phyloP scores from a whole-genome alignment of 2,329 filamentous ascomycete genomes.

The Peltaster fructicola region DNA sequence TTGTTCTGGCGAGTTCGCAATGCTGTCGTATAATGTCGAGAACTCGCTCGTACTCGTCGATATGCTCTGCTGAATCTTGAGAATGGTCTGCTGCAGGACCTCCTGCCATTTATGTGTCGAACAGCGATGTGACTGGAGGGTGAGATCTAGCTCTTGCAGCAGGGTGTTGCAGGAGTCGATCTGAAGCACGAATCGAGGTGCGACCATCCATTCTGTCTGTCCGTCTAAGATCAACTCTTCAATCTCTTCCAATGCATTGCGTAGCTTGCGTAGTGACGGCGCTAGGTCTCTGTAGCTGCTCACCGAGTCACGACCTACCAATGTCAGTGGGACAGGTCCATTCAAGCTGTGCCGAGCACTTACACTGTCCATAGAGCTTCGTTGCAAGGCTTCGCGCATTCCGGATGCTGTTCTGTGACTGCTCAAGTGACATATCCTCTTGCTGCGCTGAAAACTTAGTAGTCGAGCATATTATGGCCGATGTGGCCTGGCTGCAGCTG shows the following conservation, averaged over 20 bases:
- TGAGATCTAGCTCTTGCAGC: conserved; percentile 1
- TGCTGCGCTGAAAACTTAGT: too few relatives aligned
- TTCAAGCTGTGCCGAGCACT: too few relatives aligned
- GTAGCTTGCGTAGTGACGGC: neutral
- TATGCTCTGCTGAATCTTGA: too few relatives aligned
- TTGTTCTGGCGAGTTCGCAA: too few relatives aligned
- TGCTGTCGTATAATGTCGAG: too few relatives aligned
- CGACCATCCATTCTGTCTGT: neutral
- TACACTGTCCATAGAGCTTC: conserved; percentile 4
- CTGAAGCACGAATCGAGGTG: neutral
- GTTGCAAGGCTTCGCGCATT: conserved; percentile 2
- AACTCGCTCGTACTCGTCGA: too few relatives aligned
- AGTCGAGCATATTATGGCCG: too few relatives aligned
- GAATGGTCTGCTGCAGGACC: neutral
- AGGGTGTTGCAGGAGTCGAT: conserved; percentile 1
- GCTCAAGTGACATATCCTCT: too few relatives aligned
- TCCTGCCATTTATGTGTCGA: conserved; percentile 1
- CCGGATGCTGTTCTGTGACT: too few relatives aligned
- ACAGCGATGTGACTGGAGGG: conserved; percentile 1
- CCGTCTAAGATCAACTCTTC: too few relatives aligned
- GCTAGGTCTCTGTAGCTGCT: conserved; percentile 1
- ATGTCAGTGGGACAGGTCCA: neutral
- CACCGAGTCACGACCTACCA: conserved; percentile 1
- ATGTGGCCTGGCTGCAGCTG: too few relatives aligned
- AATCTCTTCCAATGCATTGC: conserved; percentile 3